These are phyloP conservation scores for Herpetomonas samuelpessoai DNA, from an alignment of 208 protist species.

Conservation along the genomic window DNA sequence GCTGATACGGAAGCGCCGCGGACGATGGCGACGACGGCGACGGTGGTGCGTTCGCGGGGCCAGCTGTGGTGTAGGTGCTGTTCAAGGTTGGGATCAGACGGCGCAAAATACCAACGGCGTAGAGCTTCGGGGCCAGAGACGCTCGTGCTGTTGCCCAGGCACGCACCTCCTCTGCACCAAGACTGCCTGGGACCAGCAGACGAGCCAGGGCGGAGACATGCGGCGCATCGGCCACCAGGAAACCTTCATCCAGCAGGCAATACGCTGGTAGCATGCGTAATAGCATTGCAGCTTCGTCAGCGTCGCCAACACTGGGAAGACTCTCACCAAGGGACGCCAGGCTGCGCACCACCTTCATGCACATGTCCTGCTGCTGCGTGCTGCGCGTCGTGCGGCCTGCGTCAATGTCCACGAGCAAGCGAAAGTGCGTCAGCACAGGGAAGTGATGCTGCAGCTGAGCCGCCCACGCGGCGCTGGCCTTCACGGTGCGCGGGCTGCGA, in stretches of 20 bases:
- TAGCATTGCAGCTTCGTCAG: not conserved
- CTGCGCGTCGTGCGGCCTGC: constrained; percentile 37
- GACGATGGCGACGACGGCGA: not conserved
- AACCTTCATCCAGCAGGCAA: constrained; percentile 22
- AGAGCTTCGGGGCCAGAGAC: constrained; percentile 33
- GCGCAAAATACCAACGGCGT: constrained; percentile 52
- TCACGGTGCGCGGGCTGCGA: constrained; percentile 26
- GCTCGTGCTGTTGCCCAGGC: constrained; percentile 5
- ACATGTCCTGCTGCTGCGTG: constrained; percentile 31
- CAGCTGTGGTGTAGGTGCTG: not conserved
- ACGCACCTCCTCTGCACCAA: constrained; percentile 4
- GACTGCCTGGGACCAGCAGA: constrained; percentile 1
- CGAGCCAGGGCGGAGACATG: constrained; percentile 8
- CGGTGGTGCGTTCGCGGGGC: not conserved
- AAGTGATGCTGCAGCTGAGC: constrained; percentile 44
- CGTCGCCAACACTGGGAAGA: constrained; percentile 15
- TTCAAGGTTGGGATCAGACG: constrained; percentile 19
- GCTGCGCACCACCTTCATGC: constrained; percentile 31
- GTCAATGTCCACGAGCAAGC: constrained; percentile 45
- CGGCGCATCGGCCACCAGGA: constrained; percentile 32
- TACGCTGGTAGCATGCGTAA: not conserved
- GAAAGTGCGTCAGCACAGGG: constrained; percentile 70
- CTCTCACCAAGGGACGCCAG: constrained; percentile 19
- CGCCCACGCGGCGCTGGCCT: constrained; percentile 53
- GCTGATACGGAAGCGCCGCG: not conserved